Conservation (phyloP, 192 early-diverging fungal genomes). For the Backusella tarrabulga region DNA sequence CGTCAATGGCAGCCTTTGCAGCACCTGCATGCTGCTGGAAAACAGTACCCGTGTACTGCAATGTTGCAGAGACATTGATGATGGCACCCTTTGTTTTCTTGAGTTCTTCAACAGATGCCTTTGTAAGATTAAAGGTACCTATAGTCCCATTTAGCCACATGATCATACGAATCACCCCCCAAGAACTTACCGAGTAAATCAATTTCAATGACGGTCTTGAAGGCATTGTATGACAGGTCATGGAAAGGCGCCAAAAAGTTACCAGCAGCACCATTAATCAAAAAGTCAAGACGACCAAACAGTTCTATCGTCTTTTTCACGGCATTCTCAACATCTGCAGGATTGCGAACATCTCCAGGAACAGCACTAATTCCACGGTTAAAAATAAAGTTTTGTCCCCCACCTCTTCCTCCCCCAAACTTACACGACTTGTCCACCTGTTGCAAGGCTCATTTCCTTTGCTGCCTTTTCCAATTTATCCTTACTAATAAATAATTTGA, state of each 20-base stretch:
- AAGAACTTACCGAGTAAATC: slow-evolving; percentile 31
- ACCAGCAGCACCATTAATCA: slow-evolving; percentile 64
- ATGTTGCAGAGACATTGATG: slow-evolving; percentile 70
- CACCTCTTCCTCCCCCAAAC: background rate
- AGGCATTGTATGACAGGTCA: slow-evolving; percentile 66
- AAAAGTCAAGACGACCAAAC: slow-evolving; percentile 63
- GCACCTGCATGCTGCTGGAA: slow-evolving; percentile 41
- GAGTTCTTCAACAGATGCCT: slow-evolving; percentile 64
- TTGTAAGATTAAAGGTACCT: slow-evolving; percentile 77
- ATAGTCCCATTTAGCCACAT: no score
- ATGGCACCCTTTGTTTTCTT: slow-evolving; percentile 64
- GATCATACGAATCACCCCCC: background rate
- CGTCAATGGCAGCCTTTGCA: slow-evolving; percentile 40
- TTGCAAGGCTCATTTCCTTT: slow-evolving; percentile 54
- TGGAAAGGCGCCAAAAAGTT: slow-evolving; percentile 73
- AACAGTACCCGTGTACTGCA: slow-evolving; percentile 57
- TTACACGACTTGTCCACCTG: slow-evolving; percentile 54
- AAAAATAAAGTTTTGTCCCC: background rate
- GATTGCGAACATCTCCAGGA: slow-evolving; percentile 65
- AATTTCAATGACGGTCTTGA: slow-evolving; percentile 66
- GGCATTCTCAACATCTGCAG: slow-evolving; percentile 54
- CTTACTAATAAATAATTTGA: slow-evolving; percentile 23
- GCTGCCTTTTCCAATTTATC: slow-evolving; percentile 67
- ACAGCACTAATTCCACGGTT: slow-evolving; percentile 29
- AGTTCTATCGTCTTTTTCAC: slow-evolving; percentile 57